A percentile compares a stretch with the other conserved stretches of the same genome.
phyloP scores from a whole-genome alignment of 2,329 filamentous ascomycete genomes.

The Trichoderma oligosporum region DNA sequence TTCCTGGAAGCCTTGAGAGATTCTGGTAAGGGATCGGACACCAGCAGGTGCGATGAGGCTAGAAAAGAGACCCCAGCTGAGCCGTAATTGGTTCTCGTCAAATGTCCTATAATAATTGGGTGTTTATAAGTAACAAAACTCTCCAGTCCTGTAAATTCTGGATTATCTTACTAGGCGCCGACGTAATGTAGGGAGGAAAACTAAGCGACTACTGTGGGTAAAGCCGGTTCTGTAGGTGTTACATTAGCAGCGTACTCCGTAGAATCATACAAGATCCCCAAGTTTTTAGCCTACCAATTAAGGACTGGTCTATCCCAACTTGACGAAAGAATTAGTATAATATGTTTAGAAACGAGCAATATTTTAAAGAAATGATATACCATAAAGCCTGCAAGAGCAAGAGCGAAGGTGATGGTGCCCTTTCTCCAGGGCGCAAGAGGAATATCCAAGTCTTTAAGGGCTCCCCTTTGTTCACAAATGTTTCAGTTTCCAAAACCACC shows the following conservation, averaged over 20 bases:
- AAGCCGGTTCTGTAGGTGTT: neutral
- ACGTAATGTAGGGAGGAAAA: slow-evolving; percentile 1
- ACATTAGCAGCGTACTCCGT: neutral
- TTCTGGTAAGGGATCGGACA: neutral
- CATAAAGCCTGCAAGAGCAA: slow-evolving; percentile 4
- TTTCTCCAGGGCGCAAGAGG: neutral
- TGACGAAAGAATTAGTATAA: neutral
- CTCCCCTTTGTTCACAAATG: neutral
- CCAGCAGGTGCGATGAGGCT: neutral
- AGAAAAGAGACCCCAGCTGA: neutral
- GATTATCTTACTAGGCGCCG: neutral
- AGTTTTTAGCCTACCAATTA: neutral
- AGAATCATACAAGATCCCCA: neutral
- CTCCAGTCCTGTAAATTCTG: too few relatives aligned
- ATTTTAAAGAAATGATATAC: neutral
- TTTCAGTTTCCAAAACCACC: neutral
- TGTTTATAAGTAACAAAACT: neutral
- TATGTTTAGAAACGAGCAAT: neutral
- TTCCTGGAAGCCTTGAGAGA: neutral
- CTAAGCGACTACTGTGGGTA: neutral
- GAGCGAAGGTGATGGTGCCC: neutral
- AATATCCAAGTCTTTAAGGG: neutral
- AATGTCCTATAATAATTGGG: slow-evolving; percentile 1
- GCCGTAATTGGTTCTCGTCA: slow-evolving; percentile 3
- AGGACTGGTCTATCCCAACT: slow-evolving; percentile 7